Conservation (phyloP, 2,329 filamentous ascomycete genomes). For the Scopulariopsis brevicaulis region DNA sequence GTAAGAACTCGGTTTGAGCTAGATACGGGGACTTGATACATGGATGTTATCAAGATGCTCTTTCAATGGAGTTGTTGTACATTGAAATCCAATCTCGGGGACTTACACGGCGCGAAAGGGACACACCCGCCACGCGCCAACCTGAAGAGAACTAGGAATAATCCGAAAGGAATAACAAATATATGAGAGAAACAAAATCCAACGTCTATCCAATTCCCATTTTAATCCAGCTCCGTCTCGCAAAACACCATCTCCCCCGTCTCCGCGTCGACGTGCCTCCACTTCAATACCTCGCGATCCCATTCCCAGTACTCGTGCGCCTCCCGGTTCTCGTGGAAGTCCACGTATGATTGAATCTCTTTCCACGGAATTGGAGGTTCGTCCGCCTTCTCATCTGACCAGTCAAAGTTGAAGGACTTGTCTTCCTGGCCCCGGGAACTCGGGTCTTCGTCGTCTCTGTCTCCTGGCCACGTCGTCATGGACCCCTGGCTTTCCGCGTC, state of each 20-base stretch:
- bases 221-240: not conserved
- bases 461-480: not conserved
- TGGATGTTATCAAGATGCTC: too few relatives aligned
- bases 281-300: not conserved
- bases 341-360: not conserved
- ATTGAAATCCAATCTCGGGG: too few relatives aligned
- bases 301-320: slow-evolving; percentile 2
- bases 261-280: not conserved
- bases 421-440: not conserved
- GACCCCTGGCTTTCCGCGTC: not conserved
- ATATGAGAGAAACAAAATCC: not conserved
- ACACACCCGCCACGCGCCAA: too few relatives aligned
- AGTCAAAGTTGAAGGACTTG: slow-evolving; percentile 1
- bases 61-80: too few relatives aligned
- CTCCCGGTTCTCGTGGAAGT: not conserved
- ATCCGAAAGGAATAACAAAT: not conserved
- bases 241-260: not conserved
- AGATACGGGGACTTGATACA: too few relatives aligned
- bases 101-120: too few relatives aligned
- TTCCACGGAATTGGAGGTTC: not conserved
- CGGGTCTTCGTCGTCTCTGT: not conserved
- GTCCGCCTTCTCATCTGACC: not conserved
- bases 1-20: too few relatives aligned
- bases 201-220: not conserved
- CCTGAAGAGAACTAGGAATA: not conserved